Percentiles rank a stretch among this genome's conserved stretches.
These are phyloP conservation scores for Theileria sp. DNA, from an alignment of 169 alveolate genomes.

Conservation along the genomic window DNA sequence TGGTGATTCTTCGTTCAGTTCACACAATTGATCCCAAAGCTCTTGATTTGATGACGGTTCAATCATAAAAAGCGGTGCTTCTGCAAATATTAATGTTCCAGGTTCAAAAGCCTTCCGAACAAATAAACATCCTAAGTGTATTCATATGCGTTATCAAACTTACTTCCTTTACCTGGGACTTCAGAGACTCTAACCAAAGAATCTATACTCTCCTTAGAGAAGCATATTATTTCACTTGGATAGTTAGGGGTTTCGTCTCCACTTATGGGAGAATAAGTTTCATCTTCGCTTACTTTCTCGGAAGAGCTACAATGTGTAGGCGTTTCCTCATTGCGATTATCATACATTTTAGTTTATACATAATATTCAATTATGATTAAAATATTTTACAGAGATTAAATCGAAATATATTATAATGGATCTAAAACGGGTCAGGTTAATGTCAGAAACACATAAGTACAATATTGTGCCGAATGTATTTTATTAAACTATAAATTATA, in stretches of 20 bases:
- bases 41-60: constrained; percentile 72
- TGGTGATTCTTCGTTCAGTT: constrained; percentile 58
- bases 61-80: constrained; percentile 76
- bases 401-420: neutral
- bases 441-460: neutral
- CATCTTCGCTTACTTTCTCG: neutral
- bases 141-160: neutral
- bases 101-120: constrained; percentile 73
- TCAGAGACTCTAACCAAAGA: constrained; percentile 72
- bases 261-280: neutral
- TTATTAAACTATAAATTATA: neutral
- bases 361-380: neutral
- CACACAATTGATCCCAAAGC: constrained; percentile 66
- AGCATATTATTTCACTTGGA: constrained; percentile 25
- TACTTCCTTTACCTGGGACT: constrained; percentile 79
- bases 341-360: neutral
- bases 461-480: neutral
- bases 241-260: constrained; percentile 10
- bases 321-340: constrained; percentile 5
- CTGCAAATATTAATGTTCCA: constrained; percentile 78
- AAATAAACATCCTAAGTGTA: constrained; percentile 71
- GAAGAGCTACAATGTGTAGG: constrained; percentile 10
- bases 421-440: neutral
- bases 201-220: constrained; percentile 57
- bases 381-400: neutral